A percentile compares a stretch with the other conserved stretches of the same genome.
Evolutionary conservation across 305 asterid species (phyloP).

Genomic region (Rubia occidens): DNA sequence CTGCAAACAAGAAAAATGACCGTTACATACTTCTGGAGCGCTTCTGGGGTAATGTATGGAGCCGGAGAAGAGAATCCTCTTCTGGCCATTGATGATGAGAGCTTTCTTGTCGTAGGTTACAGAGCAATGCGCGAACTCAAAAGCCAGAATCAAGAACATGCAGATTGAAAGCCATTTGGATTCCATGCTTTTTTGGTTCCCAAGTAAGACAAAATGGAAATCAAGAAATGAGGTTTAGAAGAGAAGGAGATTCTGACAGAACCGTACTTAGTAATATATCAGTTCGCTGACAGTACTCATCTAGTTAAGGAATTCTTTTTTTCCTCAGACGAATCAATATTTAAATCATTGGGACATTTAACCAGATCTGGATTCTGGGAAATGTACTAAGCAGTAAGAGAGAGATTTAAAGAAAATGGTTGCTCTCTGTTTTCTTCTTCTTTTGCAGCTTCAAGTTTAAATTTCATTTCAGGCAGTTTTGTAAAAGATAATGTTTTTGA

Average conservation of each 20-base stretch:
- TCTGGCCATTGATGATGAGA: constrained; percentile 68
- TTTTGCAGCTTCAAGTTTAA: too few relatives aligned
- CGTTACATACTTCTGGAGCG: constrained; percentile 77
- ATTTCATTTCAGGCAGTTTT: too few relatives aligned
- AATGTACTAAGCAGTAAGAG: neutral
- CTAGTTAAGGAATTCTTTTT: neutral
- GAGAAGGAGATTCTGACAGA: neutral
- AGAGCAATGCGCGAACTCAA: constrained; percentile 37
- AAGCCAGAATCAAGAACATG: constrained; percentile 25
- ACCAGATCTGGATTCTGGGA: neutral
- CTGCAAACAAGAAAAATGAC: too few relatives aligned
- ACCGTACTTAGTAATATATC: constrained; percentile 7
- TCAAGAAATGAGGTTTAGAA: constrained; percentile 4
- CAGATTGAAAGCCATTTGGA: constrained; percentile 35
- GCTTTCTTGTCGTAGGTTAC: constrained; percentile 72
- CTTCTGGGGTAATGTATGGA: constrained; percentile 98
- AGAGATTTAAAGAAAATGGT: neutral
- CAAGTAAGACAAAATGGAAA: neutral
- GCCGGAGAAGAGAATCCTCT: constrained; percentile 73
- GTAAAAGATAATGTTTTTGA: too few relatives aligned
- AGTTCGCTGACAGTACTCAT: constrained; percentile 10
- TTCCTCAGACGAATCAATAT: constrained; percentile 1
- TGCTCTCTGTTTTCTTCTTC: neutral
- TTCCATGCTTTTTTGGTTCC: constrained; percentile 29
- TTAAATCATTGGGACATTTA: neutral